Evolutionary conservation across 768 basidiomycete species (phyloP), one percentile per base, ranked within the genome.

Genomic region (Sarcomyxa edulis): DNA sequence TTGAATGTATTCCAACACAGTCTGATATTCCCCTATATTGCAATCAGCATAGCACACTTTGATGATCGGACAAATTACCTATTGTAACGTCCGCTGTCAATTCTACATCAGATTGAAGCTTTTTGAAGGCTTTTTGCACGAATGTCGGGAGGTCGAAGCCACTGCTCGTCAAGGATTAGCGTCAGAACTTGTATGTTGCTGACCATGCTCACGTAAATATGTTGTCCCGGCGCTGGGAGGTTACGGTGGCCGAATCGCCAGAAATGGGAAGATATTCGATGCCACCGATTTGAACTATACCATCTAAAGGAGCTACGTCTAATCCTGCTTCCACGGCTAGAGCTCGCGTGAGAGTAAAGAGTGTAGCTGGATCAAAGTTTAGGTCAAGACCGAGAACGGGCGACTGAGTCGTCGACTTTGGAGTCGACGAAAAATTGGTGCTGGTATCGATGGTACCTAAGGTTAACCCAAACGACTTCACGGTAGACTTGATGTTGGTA

Each of bases 261-360:
- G 62, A 62, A 27, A 61, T 66, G 16, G 64, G 60, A 18, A 79
- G 56, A 47, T 83, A 84, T 15, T 71, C 59, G 42, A 78, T 75
- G n/a, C 76, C 83, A n/a, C 83, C 83, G 5, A 85, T 54, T 16
- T 60, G 41, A 7, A 87, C 77, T 40, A 88, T 78, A 7, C 66
- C 72, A 44, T 88, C 84, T 46, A 87, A 58, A 19, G 81, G 81
- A 5, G 66, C 61, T 1, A 74, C 71, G 42, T 74, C 63, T 37
- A 82, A 52, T 1, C 81, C 78, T 7, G 81, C 82, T 39, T 79
- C 67, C 9, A 79, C 67, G 3, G 81, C 81, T 8, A 86, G 66
- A 4, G 68, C 63, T n/a, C 82, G 73, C 22, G 81, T 81, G 16
- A 87, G 62, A 0, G 82, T 81, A 55, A 88, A 87, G 25, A 88